Evolutionary conservation across 2,329 filamentous ascomycete genomes (phyloP), one percentile per base, ranked within the genome.

Genomic region (Plectosphaerella cucumerina): DNA sequence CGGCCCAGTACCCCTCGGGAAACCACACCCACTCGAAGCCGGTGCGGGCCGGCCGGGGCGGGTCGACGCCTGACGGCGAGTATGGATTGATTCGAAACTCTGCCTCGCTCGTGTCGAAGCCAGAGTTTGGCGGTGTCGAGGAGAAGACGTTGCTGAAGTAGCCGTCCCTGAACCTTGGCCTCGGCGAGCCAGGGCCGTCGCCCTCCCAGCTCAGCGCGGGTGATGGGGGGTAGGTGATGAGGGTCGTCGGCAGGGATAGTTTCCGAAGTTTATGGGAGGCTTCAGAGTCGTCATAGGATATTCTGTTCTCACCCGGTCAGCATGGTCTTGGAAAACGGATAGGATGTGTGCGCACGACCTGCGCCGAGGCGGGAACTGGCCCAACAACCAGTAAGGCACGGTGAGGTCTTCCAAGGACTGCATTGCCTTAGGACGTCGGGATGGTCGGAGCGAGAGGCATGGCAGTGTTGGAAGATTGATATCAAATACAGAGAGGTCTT

Each of bases 11-110:
- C 6, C 81, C 81, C 48, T 75, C 76, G 1, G 81, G 80, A 60
- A 80, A 83, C 81, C 80, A 84, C 21, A 84, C 81, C 81, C 79
- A 84, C 66, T 84, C 81, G 59, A 66, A 72, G 39, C 80, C 80
- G 43, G 76, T 71, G 46, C 66, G 75, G 49, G 81, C 66, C n/a
- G 76, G 72, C 2, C 81, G 74, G 21, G 80, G 81, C 3, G 80
- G 80, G 50, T 84, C 79, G 23, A 77, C 61, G 15, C 62, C 33
- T 12, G 20, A 47, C 4, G 47, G 22, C n/a, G 37, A 39, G 10
- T 21, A 17, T 9, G 49, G 35, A n/a, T 15, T 12, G 22, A 20
- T 18, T 6, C n/a, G 14, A 34, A 34, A 4, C 15, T 26, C 9
- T 44, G 22, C 5, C 44, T 35, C 21, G 20, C 39, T 22, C 15